phyloP scores from a whole-genome alignment of 768 basidiomycete genomes.

The Boletus subparvulus region DNA sequence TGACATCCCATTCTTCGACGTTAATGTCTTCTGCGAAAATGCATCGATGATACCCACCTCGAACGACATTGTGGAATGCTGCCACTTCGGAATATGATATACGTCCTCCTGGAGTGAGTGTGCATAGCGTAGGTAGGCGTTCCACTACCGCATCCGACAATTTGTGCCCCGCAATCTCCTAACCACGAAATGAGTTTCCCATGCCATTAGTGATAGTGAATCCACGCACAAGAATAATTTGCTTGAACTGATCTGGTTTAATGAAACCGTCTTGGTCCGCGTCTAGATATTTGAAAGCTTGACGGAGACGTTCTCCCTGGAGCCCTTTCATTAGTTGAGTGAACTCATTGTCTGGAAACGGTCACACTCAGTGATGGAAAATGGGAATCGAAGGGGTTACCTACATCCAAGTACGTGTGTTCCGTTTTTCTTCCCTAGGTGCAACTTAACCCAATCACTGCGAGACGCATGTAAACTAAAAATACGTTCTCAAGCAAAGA shows the following conservation, averaged over 20 bases:
- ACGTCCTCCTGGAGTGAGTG: constrained; percentile 81
- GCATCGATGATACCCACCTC: constrained; percentile 52
- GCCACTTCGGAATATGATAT: constrained; percentile 96
- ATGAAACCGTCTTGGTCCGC: constrained; percentile 92
- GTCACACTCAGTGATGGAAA: constrained; percentile 6
- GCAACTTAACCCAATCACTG: constrained; percentile 95
- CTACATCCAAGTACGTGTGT: constrained; percentile 88
- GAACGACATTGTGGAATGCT: constrained; percentile 95
- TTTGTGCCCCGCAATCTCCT: constrained; percentile 98
- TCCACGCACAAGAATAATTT: constrained; percentile 81
- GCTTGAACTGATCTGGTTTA: constrained; percentile 88
- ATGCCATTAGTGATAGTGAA: neutral
- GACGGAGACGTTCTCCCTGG: constrained; percentile 95
- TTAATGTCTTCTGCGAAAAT: constrained; percentile 3
- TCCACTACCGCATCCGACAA: constrained; percentile 92
- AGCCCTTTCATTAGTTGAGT: constrained; percentile 98
- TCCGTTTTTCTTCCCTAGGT: constrained; percentile 91
- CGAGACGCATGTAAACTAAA: constrained; percentile 4
- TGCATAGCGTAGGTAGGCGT: constrained; percentile 87
- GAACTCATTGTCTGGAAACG: constrained; percentile 81
- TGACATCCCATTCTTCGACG: constrained; percentile 2
- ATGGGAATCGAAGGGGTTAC: constrained; percentile 28
- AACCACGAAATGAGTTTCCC: neutral
- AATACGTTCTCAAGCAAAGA: neutral
- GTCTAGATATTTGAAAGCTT: constrained; percentile 93